phyloP scores from a whole-genome alignment of 2,329 filamentous ascomycete species.

The Alternaria sp. region DNA sequence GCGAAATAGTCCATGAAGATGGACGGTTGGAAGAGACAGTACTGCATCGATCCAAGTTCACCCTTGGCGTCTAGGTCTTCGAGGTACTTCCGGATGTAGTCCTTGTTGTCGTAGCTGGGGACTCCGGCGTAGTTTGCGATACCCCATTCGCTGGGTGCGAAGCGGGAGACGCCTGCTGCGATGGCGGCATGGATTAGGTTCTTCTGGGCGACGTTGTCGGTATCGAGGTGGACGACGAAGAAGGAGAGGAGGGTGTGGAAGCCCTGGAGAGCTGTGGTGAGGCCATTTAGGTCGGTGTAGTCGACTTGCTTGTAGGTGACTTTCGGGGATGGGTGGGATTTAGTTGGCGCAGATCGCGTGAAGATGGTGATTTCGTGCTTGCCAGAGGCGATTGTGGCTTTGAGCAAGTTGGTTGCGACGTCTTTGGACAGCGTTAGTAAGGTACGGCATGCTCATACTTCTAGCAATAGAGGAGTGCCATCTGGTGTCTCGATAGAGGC shows the following conservation, averaged over 20 bases:
- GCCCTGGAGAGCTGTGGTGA: conserved; percentile 53
- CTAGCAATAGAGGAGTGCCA: neutral
- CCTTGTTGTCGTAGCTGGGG: conserved; percentile 60
- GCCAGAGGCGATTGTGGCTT: conserved; percentile 55
- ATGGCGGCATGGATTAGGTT: conserved; percentile 43
- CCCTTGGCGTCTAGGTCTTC: conserved; percentile 53
- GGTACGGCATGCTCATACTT: neutral
- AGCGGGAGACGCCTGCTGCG: conserved; percentile 36
- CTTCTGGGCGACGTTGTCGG: conserved; percentile 30
- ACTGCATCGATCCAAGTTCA: conserved; percentile 61
- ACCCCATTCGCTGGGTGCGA: conserved; percentile 42
- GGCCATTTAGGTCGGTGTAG: conserved; percentile 51
- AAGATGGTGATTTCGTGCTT: conserved; percentile 63
- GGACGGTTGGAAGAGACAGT: conserved; percentile 63
- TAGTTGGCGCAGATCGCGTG: conserved; percentile 48
- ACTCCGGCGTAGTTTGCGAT: conserved; percentile 45
- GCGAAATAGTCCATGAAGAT: conserved; percentile 63
- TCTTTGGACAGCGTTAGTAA: conserved; percentile 44
- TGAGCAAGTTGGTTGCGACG: conserved; percentile 60
- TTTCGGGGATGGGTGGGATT: conserved; percentile 19
- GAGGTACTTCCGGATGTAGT: conserved; percentile 58
- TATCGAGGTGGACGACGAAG: conserved; percentile 42
- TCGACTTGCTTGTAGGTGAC: conserved; percentile 53
- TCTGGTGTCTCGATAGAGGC: neutral
- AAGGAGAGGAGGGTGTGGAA: conserved; percentile 58